Evolutionary conservation across 176 grass and related monocot genomes (phyloP), one percentile per base, ranked within the genome.

Genomic region (Oryza brachyantha): DNA sequence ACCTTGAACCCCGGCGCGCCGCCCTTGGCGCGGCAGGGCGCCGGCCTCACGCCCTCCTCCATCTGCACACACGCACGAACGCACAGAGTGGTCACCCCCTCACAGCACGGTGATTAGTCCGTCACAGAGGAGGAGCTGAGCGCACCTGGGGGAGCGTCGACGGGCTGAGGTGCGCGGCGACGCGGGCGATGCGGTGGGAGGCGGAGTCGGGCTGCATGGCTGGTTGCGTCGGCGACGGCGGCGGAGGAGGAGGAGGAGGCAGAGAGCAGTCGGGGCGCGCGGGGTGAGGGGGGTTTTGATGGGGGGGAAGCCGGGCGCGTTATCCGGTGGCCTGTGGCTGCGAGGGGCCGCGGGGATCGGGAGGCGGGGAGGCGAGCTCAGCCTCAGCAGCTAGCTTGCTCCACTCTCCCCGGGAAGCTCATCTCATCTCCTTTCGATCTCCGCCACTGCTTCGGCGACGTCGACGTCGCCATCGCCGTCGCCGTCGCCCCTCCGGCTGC

Each of bases 1-100:
- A 93, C 92, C 82, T 91, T 98, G 80, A 95, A 98, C 58, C 96
- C 96, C 19, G 90, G 90, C 0, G 92, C 92, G 10, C 85, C 96
- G 66, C 96, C 96, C 87, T 99, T 99, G 40, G 90, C 93, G 11
- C 96, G 90, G 85, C 92, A 94, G 48, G 68, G 45, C 3, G 81
- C 73, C 27, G 74, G 78, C 66, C 90, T 87, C 58, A 99, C 75
- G 16, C 81, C 78, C 78, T 89, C 89, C 92, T 99, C 76, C 75
- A 85, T 78, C 61, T 78, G 67, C 57, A 35, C 62, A 19, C 72
- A 61, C 14, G 48, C 48, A 57, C n/a, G n/a, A n/a, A n/a, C n/a
- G n/a, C n/a, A n/a, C 24, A 17, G 25, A 55, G 36, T 29, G 25
- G 29, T 22, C 41, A 48, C 40, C 0, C 38, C 10, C n/a, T n/a